A percentile compares a stretch with the other conserved stretches of the same genome.
Conservation (phyloP, 768 basidiomycete species). For the Hemileccinum impolitum region DNA sequence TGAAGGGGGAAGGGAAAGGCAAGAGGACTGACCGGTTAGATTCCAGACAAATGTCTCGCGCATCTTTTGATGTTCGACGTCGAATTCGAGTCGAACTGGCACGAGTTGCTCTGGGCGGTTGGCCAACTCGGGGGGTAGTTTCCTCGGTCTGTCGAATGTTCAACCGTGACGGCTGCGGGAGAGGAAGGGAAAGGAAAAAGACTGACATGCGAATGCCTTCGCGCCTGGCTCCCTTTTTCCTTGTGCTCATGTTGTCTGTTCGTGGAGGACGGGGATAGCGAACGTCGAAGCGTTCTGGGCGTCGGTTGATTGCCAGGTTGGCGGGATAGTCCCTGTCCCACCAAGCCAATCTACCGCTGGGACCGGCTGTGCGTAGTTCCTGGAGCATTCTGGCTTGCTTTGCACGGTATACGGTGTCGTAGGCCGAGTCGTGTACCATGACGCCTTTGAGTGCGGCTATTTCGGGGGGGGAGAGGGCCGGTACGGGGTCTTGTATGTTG, state of each 20-base stretch:
- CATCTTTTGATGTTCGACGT: constrained; percentile 91
- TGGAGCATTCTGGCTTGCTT: constrained; percentile 52
- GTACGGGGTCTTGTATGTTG: constrained; percentile 24
- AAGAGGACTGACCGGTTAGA: constrained; percentile 65
- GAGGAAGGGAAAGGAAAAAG: constrained; percentile 2
- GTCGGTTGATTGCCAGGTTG: constrained; percentile 30
- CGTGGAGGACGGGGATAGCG: constrained; percentile 51
- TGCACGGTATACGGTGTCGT: constrained; percentile 45
- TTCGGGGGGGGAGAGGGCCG: constrained; percentile 31
- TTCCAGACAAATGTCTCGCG: constrained; percentile 99
- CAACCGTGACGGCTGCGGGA: not conserved
- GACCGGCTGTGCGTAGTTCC: constrained; percentile 44
- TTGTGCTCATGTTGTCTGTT: constrained; percentile 30
- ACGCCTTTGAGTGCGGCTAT: constrained; percentile 32
- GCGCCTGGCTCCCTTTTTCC: constrained; percentile 52
- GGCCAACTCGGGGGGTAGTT: constrained; percentile 51
- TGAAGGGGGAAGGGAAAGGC: not conserved
- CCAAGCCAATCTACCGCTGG: constrained; percentile 49
- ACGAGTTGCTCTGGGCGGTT: constrained; percentile 78
- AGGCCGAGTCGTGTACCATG: constrained; percentile 39
- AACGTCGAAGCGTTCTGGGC: constrained; percentile 47
- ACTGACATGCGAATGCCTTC: constrained; percentile 79
- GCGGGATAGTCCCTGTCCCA: constrained; percentile 55
- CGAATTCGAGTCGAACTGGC: constrained; percentile 94
- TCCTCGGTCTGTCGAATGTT: constrained; percentile 50